Conservation (phyloP, 2,329 filamentous ascomycete genomes). For the Epichloe sylvatica region DNA sequence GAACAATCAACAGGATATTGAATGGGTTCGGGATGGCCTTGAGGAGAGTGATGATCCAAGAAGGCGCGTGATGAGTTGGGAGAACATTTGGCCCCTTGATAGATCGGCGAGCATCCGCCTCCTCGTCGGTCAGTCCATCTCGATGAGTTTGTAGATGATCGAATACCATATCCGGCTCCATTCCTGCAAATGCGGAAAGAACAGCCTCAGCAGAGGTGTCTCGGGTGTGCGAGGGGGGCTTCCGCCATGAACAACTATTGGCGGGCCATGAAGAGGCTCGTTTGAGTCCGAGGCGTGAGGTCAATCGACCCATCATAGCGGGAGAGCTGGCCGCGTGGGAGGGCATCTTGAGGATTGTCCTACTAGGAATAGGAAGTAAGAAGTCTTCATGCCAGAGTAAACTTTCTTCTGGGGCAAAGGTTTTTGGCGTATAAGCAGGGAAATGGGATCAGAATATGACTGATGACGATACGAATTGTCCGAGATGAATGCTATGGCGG, state of each 20-base stretch:
- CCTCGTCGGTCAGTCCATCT: conserved; percentile 11
- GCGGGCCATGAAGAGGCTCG: conserved; percentile 1
- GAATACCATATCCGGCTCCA: conserved; percentile 8
- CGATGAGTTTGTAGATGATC: conserved; percentile 10
- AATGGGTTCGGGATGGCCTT: conserved; percentile 15
- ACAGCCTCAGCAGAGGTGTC: conserved; percentile 10
- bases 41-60: conserved; percentile 15
- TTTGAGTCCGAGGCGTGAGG: neutral
- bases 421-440: neutral
- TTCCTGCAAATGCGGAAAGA: conserved; percentile 10
- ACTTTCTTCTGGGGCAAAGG: neutral
- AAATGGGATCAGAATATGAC: neutral
- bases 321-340: neutral
- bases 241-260: conserved; percentile 6
- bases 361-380: neutral
- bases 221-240: conserved; percentile 5
- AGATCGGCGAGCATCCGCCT: conserved; percentile 11
- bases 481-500: conserved; percentile 6
- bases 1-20: conserved; percentile 12
- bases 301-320: neutral
- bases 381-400: conserved; percentile 7
- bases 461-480: neutral
- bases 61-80: conserved; percentile 13
- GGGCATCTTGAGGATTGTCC: conserved; percentile 3
- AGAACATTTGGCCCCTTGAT: conserved; percentile 13